Evolutionary conservation across 1,284 basidiomycete species (phyloP).

Genomic region (Marasmius sp.): DNA sequence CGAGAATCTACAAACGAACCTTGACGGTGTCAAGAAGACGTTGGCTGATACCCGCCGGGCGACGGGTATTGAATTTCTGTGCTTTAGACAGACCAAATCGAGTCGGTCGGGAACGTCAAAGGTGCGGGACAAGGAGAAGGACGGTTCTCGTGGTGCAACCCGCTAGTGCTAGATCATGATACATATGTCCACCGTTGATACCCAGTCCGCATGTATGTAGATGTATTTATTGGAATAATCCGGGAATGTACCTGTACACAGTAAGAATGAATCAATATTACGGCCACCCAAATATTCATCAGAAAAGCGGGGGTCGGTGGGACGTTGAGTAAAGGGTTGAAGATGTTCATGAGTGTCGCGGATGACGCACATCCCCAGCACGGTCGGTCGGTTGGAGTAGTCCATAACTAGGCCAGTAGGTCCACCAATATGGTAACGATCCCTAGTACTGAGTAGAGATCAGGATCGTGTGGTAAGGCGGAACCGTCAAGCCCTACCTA

Average conservation of each 20-base stretch:
- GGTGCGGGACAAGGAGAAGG: constrained; percentile 2
- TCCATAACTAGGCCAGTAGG: constrained; percentile 38
- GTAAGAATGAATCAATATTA: too few species aligned
- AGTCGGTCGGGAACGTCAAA: constrained; percentile 7
- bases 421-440: constrained; percentile 75
- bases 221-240: constrained; percentile 1
- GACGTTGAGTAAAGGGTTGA: too few species aligned
- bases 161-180: background rate
- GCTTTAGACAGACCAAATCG: constrained; percentile 71
- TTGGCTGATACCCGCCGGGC: constrained; percentile 84
- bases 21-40: constrained; percentile 91
- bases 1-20: constrained; percentile 81
- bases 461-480: constrained; percentile 6
- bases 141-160: background rate
- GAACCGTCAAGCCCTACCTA: constrained; percentile 48
- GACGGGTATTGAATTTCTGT: constrained; percentile 94
- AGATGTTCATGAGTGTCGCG: background rate
- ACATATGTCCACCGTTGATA: too few species aligned
- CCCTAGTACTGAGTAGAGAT: constrained; percentile 52
- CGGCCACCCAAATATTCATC: too few species aligned
- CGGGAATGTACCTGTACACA: background rate
- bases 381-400: background rate
- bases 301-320: too few species aligned
- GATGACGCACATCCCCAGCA: too few species aligned
- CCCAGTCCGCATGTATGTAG: background rate